phyloP scores from a whole-genome alignment of 345 rosid genomes.

The Aquilaria yunnanensis region DNA sequence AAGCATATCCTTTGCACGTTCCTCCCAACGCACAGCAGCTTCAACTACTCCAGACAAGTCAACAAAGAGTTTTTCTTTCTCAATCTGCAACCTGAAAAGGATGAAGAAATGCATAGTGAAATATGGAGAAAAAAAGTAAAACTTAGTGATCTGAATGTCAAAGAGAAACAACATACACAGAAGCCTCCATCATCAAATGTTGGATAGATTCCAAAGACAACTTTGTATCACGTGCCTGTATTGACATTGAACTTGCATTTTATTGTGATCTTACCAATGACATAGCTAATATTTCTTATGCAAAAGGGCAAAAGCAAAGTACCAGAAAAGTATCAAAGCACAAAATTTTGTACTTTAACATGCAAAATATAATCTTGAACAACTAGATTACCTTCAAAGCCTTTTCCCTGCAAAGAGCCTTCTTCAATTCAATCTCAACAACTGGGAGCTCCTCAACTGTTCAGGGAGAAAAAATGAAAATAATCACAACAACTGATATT shows the following conservation, averaged over 20 bases:
- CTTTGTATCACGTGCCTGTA: slow-evolving; percentile 55
- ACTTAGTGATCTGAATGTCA: slow-evolving; percentile 5
- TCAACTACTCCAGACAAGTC: slow-evolving; percentile 44
- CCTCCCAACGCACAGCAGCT: slow-evolving; percentile 66
- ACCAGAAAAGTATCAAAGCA: neutral
- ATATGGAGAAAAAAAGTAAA: neutral
- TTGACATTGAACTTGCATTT: neutral
- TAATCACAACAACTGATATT: neutral
- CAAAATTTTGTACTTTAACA: slow-evolving; percentile 1
- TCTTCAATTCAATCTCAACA: slow-evolving; percentile 72
- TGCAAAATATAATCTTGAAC: slow-evolving; percentile 2
- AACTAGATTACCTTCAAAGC: slow-evolving; percentile 48
- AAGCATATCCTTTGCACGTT: slow-evolving; percentile 52
- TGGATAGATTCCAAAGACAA: slow-evolving; percentile 49
- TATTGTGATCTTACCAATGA: neutral
- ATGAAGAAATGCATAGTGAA: neutral
- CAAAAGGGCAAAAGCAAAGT: slow-evolving; percentile 1
- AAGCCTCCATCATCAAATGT: slow-evolving; percentile 57
- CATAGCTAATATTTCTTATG: neutral
- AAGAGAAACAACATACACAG: slow-evolving; percentile 36
- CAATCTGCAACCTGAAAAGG: slow-evolving; percentile 58
- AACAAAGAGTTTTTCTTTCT: slow-evolving; percentile 48
- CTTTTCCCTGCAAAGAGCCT: slow-evolving; percentile 76
- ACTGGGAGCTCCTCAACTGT: slow-evolving; percentile 68
- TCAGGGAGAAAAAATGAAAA: slow-evolving; percentile 9